phyloP scores from a whole-genome alignment of 2,329 filamentous ascomycete genomes.

The Ceratocystis ficicola region DNA sequence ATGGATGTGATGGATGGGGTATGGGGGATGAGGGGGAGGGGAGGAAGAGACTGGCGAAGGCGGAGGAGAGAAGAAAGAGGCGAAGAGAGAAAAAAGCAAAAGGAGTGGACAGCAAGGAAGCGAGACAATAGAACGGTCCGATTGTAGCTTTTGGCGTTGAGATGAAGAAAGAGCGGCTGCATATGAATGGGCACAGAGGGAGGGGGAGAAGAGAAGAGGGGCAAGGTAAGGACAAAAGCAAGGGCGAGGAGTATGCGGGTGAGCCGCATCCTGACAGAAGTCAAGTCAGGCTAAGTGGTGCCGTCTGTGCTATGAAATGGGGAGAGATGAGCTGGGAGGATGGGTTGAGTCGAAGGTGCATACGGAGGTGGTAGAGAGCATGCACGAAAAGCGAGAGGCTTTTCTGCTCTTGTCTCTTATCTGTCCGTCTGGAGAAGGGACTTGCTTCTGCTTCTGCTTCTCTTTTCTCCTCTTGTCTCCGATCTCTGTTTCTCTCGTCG shows the following conservation, averaged over 20 bases:
- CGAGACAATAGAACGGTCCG: background rate
- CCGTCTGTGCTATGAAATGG: background rate
- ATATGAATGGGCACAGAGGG: background rate
- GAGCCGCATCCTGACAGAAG: conserved; percentile 10
- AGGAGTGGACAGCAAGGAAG: background rate
- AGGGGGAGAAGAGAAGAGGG: background rate
- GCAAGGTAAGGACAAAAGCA: background rate
- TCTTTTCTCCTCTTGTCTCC: background rate
- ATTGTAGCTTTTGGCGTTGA: background rate
- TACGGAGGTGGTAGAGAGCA: background rate
- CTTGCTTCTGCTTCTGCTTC: background rate
- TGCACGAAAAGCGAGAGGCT: background rate
- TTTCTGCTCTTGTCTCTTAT: background rate
- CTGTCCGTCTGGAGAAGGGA: background rate
- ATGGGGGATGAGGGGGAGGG: background rate
- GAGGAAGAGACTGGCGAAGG: background rate
- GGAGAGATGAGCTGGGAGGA: background rate
- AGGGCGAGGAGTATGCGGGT: background rate
- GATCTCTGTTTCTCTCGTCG: too few species aligned
- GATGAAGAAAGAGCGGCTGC: background rate
- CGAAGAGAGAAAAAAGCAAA: background rate
- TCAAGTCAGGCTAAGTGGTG: background rate
- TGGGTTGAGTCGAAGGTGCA: background rate
- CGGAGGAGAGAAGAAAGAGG: background rate
- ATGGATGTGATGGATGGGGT: conserved; percentile 4